Percentiles rank a stretch among this genome's conserved stretches.
These are phyloP conservation scores for Claviceps digitariae DNA, from an alignment of 2,329 filamentous ascomycete genomes.

Conservation along the genomic window DNA sequence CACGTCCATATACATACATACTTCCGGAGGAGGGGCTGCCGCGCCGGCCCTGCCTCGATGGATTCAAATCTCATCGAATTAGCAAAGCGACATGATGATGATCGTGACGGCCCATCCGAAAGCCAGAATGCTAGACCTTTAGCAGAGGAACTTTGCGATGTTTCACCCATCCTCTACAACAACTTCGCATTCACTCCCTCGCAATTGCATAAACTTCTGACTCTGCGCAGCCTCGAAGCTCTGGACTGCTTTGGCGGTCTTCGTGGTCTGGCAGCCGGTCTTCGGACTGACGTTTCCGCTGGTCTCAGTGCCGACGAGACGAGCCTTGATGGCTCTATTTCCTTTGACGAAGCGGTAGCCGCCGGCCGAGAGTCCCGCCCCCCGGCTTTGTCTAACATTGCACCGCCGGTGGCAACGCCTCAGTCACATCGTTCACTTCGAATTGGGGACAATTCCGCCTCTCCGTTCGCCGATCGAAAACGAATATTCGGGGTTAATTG, in stretches of 20 bases:
- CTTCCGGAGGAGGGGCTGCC: neutral
- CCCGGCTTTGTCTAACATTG: conserved; percentile 10
- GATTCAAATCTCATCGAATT: conserved; percentile 2
- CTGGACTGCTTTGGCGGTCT: conserved; percentile 40
- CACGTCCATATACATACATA: neutral
- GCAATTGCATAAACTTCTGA: conserved; percentile 39
- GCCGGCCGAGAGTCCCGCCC: conserved; percentile 21
- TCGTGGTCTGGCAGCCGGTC: conserved; percentile 34
- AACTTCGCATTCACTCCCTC: conserved; percentile 40
- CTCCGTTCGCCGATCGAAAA: conserved; percentile 41
- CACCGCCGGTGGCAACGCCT: conserved; percentile 7
- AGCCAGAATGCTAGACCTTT: conserved; percentile 6
- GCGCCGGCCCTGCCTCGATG: conserved; percentile 2
- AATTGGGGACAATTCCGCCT: conserved; percentile 14
- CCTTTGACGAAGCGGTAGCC: conserved; percentile 34
- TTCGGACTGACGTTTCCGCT: conserved; percentile 32
- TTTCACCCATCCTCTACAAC: conserved; percentile 20
- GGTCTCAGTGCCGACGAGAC: conserved; percentile 39
- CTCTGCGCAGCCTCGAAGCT: conserved; percentile 33
- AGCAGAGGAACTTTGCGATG: conserved; percentile 14
- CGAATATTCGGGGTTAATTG: conserved; percentile 55
- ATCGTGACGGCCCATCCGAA: neutral
- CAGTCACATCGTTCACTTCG: conserved; percentile 16
- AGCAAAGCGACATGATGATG: conserved; percentile 3
- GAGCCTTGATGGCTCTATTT: conserved; percentile 27